Evolutionary conservation across 23 red algal species (phyloP), one percentile per base, ranked within the genome.

Genomic region (Rhodosorus marinus): DNA sequence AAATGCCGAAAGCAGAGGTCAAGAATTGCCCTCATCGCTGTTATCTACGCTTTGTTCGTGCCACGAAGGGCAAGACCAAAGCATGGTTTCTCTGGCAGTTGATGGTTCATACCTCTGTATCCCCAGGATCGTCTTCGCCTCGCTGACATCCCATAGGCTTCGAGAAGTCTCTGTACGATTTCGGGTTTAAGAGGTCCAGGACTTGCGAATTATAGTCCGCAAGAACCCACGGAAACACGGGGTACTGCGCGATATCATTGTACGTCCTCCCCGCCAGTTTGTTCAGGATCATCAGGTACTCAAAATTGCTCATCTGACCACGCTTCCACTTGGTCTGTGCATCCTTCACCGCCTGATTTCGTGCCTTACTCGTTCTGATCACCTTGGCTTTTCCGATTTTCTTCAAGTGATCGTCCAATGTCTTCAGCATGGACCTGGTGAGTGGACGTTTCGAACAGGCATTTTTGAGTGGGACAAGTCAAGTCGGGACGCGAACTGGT

Each of bases 171-270:
- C 81, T 62, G 42, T 72, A 88, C 1, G 61, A 62, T 32, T 43
- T 43, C n/a, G 60, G 30, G 27, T 61, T 35, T 29, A 35, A 54
- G 35, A 88, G 60, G 22, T 88, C 69, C 31, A 88, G 52, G 24
- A 50, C 5, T 14, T 0, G 29, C 26, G 68, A 77, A 5, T 46
- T 30, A 27, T 88, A 88, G 46, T 88, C 81, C 32, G 54, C 48
- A 15, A 88, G 28, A 29, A 88, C 66, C 81, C 81, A 88, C n/a
- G 81, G 81, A 49, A 88, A 88, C 8, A 88, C 69, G 0, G 81
- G 81, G 46, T 88, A 88, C 55, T 88, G 81, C 14, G 71, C 63
- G 24, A 88, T 45, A 31, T 88, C 69, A 29, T 74, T 75, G 52
- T 72, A 77, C 35, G 65, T 75, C 36, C 81, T 20, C 6, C 69